phyloP scores from a whole-genome alignment of 441 rosid species.

The Arabidopsis hybrid region DNA sequence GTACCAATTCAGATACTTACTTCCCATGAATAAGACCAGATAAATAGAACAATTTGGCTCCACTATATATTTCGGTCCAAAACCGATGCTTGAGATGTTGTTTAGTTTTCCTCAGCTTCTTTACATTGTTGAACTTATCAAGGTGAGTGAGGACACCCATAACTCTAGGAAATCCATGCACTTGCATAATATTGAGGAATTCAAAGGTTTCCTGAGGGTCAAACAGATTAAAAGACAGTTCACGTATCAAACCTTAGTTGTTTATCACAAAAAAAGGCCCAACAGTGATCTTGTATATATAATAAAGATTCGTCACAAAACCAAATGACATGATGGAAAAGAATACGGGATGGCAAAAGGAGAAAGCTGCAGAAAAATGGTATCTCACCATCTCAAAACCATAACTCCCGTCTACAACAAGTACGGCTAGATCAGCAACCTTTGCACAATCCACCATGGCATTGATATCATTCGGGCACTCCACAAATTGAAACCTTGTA shows the following conservation, averaged over 20 bases:
- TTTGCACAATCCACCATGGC: conserved; percentile 96
- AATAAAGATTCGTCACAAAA: conserved; percentile 4
- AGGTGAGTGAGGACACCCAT: conserved; percentile 98
- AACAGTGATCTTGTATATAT: neutral
- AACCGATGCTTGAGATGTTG: conserved; percentile 94
- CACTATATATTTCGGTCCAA: conserved; percentile 91
- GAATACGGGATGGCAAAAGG: neutral
- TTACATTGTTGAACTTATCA: conserved; percentile 88
- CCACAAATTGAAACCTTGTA: conserved; percentile 84
- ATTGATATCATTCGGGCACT: conserved; percentile 95
- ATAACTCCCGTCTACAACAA: conserved; percentile 90
- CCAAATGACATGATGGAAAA: conserved; percentile 13
- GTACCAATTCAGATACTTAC: conserved; percentile 54
- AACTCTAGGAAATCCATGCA: conserved; percentile 91
- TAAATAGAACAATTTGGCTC: conserved; percentile 90
- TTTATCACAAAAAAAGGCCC: neutral
- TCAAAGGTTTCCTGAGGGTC: conserved; percentile 88
- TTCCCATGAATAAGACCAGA: conserved; percentile 91
- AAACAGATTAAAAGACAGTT: conserved; percentile 27
- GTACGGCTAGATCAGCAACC: conserved; percentile 87
- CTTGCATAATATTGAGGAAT: conserved; percentile 90
- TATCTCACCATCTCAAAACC: conserved; percentile 97
- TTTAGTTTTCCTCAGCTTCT: conserved; percentile 88
- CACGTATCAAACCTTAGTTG: neutral
- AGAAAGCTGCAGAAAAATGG: conserved; percentile 10